phyloP scores from a whole-genome alignment of 2,329 filamentous ascomycete species.

The Ceratocystis harringtonii region DNA sequence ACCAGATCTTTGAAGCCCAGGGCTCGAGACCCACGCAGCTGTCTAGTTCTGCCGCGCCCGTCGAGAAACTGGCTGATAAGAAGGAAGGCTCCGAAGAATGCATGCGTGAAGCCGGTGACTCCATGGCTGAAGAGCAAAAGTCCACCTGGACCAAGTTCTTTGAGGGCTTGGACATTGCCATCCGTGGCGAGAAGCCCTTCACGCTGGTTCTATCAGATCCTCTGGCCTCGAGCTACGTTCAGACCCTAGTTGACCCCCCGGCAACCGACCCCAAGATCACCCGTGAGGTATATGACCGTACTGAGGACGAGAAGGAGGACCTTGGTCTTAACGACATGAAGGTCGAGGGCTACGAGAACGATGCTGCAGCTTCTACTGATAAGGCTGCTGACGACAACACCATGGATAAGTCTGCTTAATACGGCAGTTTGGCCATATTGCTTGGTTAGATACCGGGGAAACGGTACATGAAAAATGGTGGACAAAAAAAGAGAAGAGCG shows the following conservation, averaged over 20 bases:
- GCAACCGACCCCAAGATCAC: constrained; percentile 63
- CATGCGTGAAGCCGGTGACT: constrained; percentile 53
- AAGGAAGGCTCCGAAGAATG: constrained; percentile 39
- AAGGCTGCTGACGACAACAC: constrained; percentile 22
- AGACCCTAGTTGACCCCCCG: constrained; percentile 65
- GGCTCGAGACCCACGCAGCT: constrained; percentile 12
- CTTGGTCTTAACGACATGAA: constrained; percentile 87
- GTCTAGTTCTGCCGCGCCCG: constrained; percentile 3
- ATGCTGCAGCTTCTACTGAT: constrained; percentile 32
- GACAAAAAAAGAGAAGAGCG: not conserved
- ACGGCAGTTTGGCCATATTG: not conserved
- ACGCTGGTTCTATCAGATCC: constrained; percentile 75
- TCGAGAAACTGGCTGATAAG: not conserved
- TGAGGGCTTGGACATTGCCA: constrained; percentile 55
- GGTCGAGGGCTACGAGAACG: constrained; percentile 57
- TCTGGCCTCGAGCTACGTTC: constrained; percentile 82
- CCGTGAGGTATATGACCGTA: constrained; percentile 69
- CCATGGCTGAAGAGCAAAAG: constrained; percentile 50
- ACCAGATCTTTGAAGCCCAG: constrained; percentile 69
- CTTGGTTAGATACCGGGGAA: not conserved
- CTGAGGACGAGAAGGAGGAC: constrained; percentile 85
- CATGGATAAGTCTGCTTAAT: constrained; percentile 15
- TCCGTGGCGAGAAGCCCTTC: constrained; percentile 66
- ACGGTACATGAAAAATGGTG: not conserved
- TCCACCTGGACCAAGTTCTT: constrained; percentile 73